phyloP scores from a whole-genome alignment of 108 stramenopile species.

The Cyclostephanos invisitatus region DNA sequence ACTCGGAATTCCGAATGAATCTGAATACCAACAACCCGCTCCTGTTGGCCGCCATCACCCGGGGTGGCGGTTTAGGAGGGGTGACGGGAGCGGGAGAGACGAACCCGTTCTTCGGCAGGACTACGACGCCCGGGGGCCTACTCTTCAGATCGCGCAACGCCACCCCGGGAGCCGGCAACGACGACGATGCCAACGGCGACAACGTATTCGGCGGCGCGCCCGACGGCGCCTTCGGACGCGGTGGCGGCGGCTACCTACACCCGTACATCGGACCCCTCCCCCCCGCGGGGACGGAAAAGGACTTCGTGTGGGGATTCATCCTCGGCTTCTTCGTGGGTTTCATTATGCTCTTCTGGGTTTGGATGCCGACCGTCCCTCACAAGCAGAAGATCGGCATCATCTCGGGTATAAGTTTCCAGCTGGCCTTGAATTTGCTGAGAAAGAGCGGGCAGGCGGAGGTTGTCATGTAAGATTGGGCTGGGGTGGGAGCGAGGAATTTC shows the following conservation, averaged over 20 bases:
- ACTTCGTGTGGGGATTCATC: constrained; percentile 92
- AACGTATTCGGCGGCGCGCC: constrained; percentile 36
- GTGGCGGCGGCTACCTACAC: constrained; percentile 12
- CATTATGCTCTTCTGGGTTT: constrained; percentile 92
- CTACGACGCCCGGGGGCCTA: constrained; percentile 17
- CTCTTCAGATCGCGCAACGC: constrained; percentile 1
- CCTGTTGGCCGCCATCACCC: constrained; percentile 34
- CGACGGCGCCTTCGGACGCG: constrained; percentile 19
- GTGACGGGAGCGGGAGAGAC: not conserved
- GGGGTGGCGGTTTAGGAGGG: not conserved
- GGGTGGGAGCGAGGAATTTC: not conserved
- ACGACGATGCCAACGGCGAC: constrained; percentile 35
- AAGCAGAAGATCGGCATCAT: constrained; percentile 92
- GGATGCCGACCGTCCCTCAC: constrained; percentile 90
- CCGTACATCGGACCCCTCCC: constrained; percentile 45
- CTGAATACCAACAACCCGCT: constrained; percentile 65
- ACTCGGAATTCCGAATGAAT: constrained; percentile 85
- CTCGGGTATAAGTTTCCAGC: constrained; percentile 78
- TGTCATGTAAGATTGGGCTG: not conserved
- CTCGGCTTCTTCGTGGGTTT: constrained; percentile 92
- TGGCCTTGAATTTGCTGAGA: constrained; percentile 63
- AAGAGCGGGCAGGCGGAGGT: constrained; percentile 29
- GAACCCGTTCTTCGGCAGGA: not conserved
- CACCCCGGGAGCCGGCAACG: not conserved
- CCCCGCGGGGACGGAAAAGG: constrained; percentile 74